Evolutionary conservation across 2,329 filamentous ascomycete genomes (phyloP).

Genomic region (Aspergillus amoenus): DNA sequence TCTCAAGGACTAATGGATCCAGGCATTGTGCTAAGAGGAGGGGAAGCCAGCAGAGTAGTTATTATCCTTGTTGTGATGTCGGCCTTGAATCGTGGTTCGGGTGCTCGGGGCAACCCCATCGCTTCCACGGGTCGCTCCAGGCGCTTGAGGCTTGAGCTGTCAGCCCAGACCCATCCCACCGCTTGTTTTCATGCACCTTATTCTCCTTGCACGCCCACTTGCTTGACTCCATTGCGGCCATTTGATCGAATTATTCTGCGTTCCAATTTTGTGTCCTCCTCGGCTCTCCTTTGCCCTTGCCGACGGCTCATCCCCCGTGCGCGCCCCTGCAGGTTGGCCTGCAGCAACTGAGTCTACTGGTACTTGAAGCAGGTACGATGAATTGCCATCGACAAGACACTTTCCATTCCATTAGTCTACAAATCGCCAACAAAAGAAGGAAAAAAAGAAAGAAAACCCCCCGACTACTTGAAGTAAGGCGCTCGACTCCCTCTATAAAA

Average conservation of each 20-base stretch:
- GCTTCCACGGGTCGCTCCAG: slow-evolving; percentile 3
- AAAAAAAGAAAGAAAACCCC: too few species aligned
- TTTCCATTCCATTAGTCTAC: too few species aligned
- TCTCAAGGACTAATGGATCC: neutral
- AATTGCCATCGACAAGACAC: too few species aligned
- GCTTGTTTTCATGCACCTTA: neutral
- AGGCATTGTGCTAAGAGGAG: neutral
- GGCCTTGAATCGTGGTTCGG: slow-evolving; percentile 14
- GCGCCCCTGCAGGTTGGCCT: neutral
- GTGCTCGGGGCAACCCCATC: slow-evolving; percentile 24
- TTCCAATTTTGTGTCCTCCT: neutral
- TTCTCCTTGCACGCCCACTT: neutral
- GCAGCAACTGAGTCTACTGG: neutral
- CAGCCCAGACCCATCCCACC: neutral
- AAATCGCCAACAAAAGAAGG: too few species aligned
- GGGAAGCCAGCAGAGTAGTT: neutral
- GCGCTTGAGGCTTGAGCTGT: slow-evolving; percentile 2
- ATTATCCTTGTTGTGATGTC: slow-evolving; percentile 12
- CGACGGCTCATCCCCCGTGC: neutral
- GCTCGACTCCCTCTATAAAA: neutral
- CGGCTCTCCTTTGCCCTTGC: neutral
- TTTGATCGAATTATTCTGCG: neutral
- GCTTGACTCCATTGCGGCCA: neutral
- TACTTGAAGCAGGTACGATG: too few species aligned
- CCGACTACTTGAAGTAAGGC: too few species aligned